Conservation (phyloP, 768 basidiomycete genomes). For the Lanmaoa pseudosensibilis region DNA sequence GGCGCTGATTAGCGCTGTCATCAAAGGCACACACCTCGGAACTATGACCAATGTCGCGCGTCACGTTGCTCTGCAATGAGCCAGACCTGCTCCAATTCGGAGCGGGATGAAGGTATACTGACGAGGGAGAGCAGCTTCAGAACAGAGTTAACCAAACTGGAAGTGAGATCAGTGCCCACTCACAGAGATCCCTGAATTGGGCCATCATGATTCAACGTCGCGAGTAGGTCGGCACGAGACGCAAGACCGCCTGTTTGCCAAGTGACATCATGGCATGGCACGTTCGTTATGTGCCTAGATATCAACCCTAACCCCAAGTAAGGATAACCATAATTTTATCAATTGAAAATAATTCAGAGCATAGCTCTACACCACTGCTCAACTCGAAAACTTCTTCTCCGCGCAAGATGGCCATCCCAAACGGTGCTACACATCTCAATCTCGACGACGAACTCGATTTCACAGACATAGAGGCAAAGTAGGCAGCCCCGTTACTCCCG, state of each 20-base stretch:
- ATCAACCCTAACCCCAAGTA: slow-evolving; percentile 6
- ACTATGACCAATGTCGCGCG: not conserved
- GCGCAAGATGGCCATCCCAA: slow-evolving; percentile 48
- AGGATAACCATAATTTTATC: not conserved
- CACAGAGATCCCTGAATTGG: too few species aligned
- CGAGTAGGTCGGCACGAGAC: too few species aligned
- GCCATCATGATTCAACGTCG: not conserved
- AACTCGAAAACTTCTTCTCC: not conserved
- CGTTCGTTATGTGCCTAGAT: slow-evolving; percentile 8
- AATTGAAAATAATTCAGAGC: too few species aligned
- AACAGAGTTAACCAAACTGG: slow-evolving; percentile 10
- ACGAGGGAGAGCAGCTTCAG: not conserved
- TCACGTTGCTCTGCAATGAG: slow-evolving; percentile 1
- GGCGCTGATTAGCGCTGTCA: slow-evolving; percentile 7
- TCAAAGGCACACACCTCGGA: slow-evolving; percentile 8
- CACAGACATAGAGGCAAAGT: slow-evolving; percentile 88
- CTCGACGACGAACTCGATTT: slow-evolving; percentile 77
- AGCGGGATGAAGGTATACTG: not conserved
- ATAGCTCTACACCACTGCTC: not conserved
- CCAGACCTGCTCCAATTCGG: not conserved
- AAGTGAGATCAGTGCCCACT: too few species aligned
- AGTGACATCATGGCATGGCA: not conserved
- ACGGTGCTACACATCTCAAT: slow-evolving; percentile 30
- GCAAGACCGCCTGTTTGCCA: not conserved
- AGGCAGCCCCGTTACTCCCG: slow-evolving; percentile 19